Percentiles rank a stretch among this genome's conserved stretches.
phyloP scores from a whole-genome alignment of 129 eudicot genomes.

The Deinandra increscens region DNA sequence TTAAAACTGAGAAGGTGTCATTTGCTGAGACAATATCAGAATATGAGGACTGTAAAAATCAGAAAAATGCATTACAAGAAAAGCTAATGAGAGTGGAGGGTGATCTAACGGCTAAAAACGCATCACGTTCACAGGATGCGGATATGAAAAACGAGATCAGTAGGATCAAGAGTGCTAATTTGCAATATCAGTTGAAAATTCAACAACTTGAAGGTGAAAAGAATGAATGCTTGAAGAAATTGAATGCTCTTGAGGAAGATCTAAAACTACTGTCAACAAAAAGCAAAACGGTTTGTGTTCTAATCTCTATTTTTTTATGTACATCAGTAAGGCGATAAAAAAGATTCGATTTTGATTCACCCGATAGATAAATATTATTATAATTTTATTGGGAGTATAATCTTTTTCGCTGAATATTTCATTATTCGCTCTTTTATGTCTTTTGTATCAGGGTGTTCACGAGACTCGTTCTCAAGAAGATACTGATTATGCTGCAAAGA shows the following conservation, averaged over 20 bases:
- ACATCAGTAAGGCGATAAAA: neutral
- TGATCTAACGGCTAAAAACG: conserved; percentile 40
- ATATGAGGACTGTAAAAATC: conserved; percentile 50
- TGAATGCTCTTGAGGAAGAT: conserved; percentile 48
- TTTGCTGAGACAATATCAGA: conserved; percentile 43
- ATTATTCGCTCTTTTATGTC: conserved; percentile 1
- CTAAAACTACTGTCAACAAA: conserved; percentile 41
- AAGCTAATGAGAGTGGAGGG: conserved; percentile 50
- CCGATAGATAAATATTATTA: neutral
- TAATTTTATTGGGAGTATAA: neutral
- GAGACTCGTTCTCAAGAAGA: conserved; percentile 35
- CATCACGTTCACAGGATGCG: conserved; percentile 29
- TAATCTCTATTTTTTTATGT: neutral
- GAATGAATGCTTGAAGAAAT: conserved; percentile 54
- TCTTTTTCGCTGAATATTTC: neutral
- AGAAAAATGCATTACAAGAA: conserved; percentile 45
- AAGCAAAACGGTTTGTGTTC: conserved; percentile 43
- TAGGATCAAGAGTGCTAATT: conserved; percentile 50
- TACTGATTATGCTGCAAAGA: conserved; percentile 39
- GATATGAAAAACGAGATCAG: conserved; percentile 53
- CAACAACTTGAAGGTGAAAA: conserved; percentile 64
- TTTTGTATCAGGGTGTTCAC: conserved; percentile 33
- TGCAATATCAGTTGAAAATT: conserved; percentile 55
- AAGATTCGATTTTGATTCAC: conserved; percentile 3
- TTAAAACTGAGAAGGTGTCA: conserved; percentile 48